Percentiles rank a stretch among this genome's conserved stretches.
Conservation (phyloP, 176 grass and related monocot genomes). For the Aegilops sharonensis region DNA sequence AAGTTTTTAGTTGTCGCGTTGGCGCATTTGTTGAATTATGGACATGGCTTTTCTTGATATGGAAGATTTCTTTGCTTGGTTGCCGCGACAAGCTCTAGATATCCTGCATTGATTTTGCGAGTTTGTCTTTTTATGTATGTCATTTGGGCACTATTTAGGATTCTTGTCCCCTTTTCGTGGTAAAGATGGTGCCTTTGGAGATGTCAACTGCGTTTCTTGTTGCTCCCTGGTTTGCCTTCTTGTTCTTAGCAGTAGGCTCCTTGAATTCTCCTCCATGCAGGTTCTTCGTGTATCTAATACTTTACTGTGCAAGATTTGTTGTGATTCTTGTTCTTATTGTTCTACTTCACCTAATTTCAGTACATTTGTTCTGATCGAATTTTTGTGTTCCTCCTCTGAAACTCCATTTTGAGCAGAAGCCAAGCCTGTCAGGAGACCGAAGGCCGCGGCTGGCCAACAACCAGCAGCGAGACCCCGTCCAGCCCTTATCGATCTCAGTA, state of each 20-base stretch:
- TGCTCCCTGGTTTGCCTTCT: not conserved
- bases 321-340: not conserved
- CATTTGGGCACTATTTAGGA: not conserved
- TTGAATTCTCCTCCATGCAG: not conserved
- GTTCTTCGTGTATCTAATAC: not conserved
- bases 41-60: not conserved
- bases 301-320: not conserved
- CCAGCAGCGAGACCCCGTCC: constrained; percentile 12
- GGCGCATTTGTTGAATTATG: not conserved
- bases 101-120: not conserved
- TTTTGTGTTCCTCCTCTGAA: constrained; percentile 4
- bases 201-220: not conserved
- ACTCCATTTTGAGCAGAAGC: constrained; percentile 29
- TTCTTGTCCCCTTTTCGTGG: not conserved
- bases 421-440: constrained; percentile 28
- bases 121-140: not conserved
- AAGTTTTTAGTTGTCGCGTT: not conserved
- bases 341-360: not conserved
- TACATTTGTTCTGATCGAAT: not conserved
- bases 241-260: not conserved
- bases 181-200: not conserved
- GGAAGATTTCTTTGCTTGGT: not conserved
- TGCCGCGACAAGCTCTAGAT: not conserved
- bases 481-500: constrained; percentile 21
- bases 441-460: not conserved